Conservation (phyloP, 2,329 filamentous ascomycete species). For the Trichoderma harzianum region DNA sequence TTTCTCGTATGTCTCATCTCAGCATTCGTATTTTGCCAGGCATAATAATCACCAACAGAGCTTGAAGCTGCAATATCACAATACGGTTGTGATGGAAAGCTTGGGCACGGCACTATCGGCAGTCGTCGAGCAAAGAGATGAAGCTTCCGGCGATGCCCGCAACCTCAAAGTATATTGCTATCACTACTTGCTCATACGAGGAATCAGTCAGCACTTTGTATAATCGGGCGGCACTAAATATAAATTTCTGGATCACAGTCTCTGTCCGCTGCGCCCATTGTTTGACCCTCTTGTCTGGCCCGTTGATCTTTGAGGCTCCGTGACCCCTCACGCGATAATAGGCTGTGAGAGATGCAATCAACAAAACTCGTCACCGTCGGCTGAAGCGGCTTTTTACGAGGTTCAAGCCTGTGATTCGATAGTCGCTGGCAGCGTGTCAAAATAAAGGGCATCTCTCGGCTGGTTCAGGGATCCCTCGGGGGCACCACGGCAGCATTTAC, state of each 20-base stretch:
- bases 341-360: background rate
- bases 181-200: background rate
- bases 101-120: background rate
- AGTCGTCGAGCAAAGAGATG: background rate
- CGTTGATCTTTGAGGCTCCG: background rate
- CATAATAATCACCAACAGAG: background rate
- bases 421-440: background rate
- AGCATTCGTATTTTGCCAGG: conserved; percentile 2
- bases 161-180: background rate
- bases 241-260: background rate
- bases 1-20: conserved; percentile 12
- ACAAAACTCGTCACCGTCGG: background rate
- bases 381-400: background rate
- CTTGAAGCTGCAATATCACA: background rate
- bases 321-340: background rate
- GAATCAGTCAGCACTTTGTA: background rate
- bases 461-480: background rate
- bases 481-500: background rate
- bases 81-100: background rate
- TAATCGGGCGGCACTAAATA: background rate
- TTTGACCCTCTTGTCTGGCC: background rate
- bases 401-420: background rate
- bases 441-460: background rate
- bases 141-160: background rate
- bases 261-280: background rate